Evolutionary conservation across 148 eudicot genomes (phyloP).

Genomic region (Fagopyrum esculentum): DNA sequence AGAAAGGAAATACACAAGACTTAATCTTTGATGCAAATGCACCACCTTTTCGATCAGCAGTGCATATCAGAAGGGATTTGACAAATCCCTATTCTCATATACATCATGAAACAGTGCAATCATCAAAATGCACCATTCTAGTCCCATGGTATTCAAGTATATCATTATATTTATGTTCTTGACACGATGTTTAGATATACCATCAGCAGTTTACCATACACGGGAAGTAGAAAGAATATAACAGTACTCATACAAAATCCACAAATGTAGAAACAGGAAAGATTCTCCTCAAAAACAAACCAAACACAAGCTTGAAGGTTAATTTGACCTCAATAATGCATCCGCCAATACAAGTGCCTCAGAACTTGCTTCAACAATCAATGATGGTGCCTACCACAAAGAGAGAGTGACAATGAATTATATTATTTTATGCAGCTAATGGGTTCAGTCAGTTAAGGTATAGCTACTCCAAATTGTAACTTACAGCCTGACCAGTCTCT

Average conservation of each 20-base stretch:
- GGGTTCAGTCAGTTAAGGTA: conserved; percentile 7
- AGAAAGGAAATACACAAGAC: not conserved
- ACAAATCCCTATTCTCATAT: conserved; percentile 3
- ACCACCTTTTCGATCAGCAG: not conserved
- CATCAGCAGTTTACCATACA: not conserved
- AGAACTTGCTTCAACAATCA: conserved; percentile 70
- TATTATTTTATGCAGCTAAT: conserved; percentile 5
- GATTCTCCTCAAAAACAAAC: not conserved
- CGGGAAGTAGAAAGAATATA: not conserved
- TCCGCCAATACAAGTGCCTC: conserved; percentile 77
- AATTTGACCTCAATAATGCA: conserved; percentile 68
- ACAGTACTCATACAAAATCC: not conserved
- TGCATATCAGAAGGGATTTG: not conserved
- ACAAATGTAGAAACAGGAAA: not conserved
- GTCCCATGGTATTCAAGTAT: not conserved
- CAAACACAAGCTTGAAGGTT: conserved; percentile 3
- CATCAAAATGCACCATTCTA: not conserved
- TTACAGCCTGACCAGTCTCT: conserved; percentile 98
- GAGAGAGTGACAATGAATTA: conserved; percentile 11
- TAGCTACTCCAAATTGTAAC: conserved; percentile 22
- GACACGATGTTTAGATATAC: not conserved
- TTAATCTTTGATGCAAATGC: not conserved
- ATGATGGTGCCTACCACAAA: conserved; percentile 62
- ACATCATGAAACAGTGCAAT: not conserved
- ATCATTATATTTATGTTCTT: not conserved